These are phyloP conservation scores for Alternaria hordeiaustralica DNA, from an alignment of 2,329 filamentous ascomycete species.

Conservation along the genomic window DNA sequence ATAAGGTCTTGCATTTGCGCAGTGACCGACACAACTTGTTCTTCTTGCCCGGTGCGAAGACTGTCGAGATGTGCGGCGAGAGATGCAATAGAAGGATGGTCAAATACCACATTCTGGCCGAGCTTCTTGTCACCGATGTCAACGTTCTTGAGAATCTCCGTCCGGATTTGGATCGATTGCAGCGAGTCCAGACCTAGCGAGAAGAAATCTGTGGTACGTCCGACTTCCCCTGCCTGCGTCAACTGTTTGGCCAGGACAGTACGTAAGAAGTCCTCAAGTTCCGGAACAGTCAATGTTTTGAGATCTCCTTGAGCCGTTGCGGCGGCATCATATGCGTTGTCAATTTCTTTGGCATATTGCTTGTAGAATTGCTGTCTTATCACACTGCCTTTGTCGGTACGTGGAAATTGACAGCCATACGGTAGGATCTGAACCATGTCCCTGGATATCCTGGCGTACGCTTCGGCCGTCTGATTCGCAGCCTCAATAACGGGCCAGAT, in stretches of 20 bases:
- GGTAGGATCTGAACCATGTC: constrained; percentile 61
- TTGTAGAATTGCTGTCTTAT: constrained; percentile 61
- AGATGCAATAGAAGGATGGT: constrained; percentile 58
- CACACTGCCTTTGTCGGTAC: constrained; percentile 64
- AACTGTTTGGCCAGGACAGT: constrained; percentile 19
- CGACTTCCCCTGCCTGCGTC: constrained; percentile 14
- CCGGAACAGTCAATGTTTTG: neutral
- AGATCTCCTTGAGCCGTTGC: neutral
- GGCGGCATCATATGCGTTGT: constrained; percentile 53
- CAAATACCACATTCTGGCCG: constrained; percentile 65
- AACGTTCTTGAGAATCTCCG: constrained; percentile 58
- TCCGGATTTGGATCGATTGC: constrained; percentile 63
- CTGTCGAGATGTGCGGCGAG: constrained; percentile 55
- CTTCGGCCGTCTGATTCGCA: constrained; percentile 58
- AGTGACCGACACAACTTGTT: constrained; percentile 44
- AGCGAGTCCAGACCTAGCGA: constrained; percentile 64
- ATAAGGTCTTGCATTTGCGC: constrained; percentile 56
- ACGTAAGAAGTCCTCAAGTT: constrained; percentile 22
- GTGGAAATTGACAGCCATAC: constrained; percentile 55
- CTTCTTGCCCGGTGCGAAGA: constrained; percentile 48
- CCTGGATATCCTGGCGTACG: constrained; percentile 61
- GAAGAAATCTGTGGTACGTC: constrained; percentile 63
- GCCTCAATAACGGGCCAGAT: constrained; percentile 59
- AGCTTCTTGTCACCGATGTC: constrained; percentile 55
- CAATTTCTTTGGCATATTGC: constrained; percentile 57